These are phyloP conservation scores for Juglanconis sp. DNA, from an alignment of 2,329 filamentous ascomycete species.

Conservation along the genomic window DNA sequence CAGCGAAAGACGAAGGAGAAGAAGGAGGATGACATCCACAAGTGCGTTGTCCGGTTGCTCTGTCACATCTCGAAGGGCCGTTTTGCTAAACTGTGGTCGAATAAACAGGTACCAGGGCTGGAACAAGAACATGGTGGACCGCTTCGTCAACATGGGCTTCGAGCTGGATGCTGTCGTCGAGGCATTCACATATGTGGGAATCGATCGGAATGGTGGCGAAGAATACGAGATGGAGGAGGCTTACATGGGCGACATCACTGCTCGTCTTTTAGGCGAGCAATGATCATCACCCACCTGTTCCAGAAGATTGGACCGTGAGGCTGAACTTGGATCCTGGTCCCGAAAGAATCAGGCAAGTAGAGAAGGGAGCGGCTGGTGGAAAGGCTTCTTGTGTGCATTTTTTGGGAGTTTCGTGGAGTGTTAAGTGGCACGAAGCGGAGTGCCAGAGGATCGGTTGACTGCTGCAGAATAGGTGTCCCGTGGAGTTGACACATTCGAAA, in stretches of 20 bases:
- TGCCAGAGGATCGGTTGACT: background rate
- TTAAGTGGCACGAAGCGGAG: too few species aligned
- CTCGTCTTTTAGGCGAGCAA: slow-evolving; percentile 76
- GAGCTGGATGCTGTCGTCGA: slow-evolving; percentile 81
- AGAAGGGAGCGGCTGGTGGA: background rate
- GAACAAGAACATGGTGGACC: slow-evolving; percentile 76
- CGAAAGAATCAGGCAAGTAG: slow-evolving; percentile 10
- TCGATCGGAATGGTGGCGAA: slow-evolving; percentile 72
- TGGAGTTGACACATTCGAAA: background rate
- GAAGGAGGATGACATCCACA: slow-evolving; percentile 53
- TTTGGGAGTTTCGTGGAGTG: background rate
- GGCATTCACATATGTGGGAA: slow-evolving; percentile 77
- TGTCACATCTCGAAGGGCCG: background rate
- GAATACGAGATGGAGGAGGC: slow-evolving; percentile 87
- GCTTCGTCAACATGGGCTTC: slow-evolving; percentile 90
- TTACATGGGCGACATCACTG: slow-evolving; percentile 87
- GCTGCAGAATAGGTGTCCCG: background rate
- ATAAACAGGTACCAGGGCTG: slow-evolving; percentile 75
- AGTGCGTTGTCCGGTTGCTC: slow-evolving; percentile 22
- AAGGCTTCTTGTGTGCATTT: background rate
- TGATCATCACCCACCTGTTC: slow-evolving; percentile 25
- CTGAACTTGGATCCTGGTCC: background rate
- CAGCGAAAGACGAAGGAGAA: slow-evolving; percentile 50
- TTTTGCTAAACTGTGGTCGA: too few species aligned
- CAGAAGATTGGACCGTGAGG: background rate